Base-by-base conservation (phyloP, 2,329 filamentous ascomycete genomes). In the Simplicillium aogashimaense region DNA sequence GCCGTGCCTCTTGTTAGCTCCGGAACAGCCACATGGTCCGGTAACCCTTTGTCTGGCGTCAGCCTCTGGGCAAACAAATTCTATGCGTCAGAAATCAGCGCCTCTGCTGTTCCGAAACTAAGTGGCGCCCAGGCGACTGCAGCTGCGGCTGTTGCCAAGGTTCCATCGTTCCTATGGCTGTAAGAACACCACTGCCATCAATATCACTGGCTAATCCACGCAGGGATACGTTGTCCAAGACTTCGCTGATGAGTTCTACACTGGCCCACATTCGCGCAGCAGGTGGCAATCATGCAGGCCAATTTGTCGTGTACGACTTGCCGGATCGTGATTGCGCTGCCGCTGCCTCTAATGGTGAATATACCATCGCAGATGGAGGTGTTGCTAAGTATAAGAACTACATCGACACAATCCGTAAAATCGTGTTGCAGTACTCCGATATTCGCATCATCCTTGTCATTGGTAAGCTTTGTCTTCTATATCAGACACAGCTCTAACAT, bases 21-120 rank as follows among this genome's bases (percentile, higher is more conserved):
- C 9, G 20, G 20, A 25, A 66, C 64, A 1, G 64, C 60, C 9
- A 59, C 58, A 32, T 67, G 63, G 49, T 57, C 67, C 12, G 77
- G 76, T n/a, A 77, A 76, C 59, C 70, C 71, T 12, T 76, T 72
- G 54, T 44, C 53, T 10, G 69, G 66, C 13, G 67, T 73, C 38
- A 55, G 63, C 38, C 59, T 69, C 50, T 75, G 69, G 64, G 66
- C 71, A 52, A 76, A 76, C 57, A 57, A 54, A 41, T 74, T 67
- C 60, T 77, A 76, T 50, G 61, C 67, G n/a, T 70, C 68, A 14
- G 70, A 76, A 54, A 64, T 77, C 42, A 63, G 65, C 41, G 67
- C 55, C 29, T 59, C 70, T 14, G 81, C 81, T 7, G 70, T 84
- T 15, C 80, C 81, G 8, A 74, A 72, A 13, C 59, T 86, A 44